Evolutionary conservation across 805 yeast species (phyloP).

Genomic region (Candida dendrica): DNA sequence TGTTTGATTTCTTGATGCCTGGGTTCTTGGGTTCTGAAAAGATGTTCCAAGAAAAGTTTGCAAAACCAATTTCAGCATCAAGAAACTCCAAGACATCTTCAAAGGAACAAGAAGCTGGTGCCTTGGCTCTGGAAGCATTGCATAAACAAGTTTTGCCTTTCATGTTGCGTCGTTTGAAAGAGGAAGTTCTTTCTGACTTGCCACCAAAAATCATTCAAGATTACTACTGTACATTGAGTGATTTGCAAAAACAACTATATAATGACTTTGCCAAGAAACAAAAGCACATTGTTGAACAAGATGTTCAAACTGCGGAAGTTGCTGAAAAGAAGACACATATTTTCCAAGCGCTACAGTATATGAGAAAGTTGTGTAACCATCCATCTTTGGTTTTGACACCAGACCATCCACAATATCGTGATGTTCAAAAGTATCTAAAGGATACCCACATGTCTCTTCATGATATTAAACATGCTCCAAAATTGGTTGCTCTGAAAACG

Average conservation of each 20-base stretch:
- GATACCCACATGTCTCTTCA: conserved; percentile 52
- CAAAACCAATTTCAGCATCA: conserved; percentile 96
- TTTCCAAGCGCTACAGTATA: conserved; percentile 94
- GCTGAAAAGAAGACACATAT: conserved; percentile 75
- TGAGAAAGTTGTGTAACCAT: conserved; percentile 95
- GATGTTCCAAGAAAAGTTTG: conserved; percentile 87
- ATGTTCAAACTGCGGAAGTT: conserved; percentile 41
- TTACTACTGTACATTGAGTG: conserved; percentile 93
- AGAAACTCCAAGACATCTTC: conserved; percentile 82
- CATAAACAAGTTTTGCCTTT: conserved; percentile 97
- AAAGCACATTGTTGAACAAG: conserved; percentile 61
- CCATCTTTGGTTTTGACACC: conserved; percentile 84
- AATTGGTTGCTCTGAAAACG: conserved; percentile 72
- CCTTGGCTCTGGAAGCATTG: conserved; percentile 87
- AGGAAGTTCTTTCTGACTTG: conserved; percentile 88
- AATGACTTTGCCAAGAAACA: conserved; percentile 86
- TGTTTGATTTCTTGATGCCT: conserved; percentile 97
- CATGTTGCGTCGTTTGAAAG: conserved; percentile 91
- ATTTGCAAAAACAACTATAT: conserved; percentile 80
- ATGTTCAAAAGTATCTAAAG: conserved; percentile 55
- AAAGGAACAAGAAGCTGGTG: conserved; percentile 95
- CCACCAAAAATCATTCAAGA: conserved; percentile 99
- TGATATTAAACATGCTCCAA: conserved; percentile 85
- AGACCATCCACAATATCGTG: conserved; percentile 72
- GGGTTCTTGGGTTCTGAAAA: conserved; percentile 96